Evolutionary conservation across 2,329 filamentous ascomycete genomes (phyloP).

Genomic region (Monascus ruber): DNA sequence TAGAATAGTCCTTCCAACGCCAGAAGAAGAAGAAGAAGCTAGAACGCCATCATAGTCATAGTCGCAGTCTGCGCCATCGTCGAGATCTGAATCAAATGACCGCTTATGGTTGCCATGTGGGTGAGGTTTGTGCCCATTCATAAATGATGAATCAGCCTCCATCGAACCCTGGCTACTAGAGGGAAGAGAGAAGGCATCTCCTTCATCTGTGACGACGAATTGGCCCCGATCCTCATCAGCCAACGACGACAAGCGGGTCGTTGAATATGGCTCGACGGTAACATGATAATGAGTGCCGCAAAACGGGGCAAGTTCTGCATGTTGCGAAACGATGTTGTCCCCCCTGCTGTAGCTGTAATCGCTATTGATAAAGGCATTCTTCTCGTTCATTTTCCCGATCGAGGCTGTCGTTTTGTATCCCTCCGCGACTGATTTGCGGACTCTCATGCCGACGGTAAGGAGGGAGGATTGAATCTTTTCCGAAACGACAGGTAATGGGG

Average conservation of each 20-base stretch:
- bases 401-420: constrained; percentile 66
- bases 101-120: constrained; percentile 26
- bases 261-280: not conserved
- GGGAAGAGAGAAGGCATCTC: constrained; percentile 27
- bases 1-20: constrained; percentile 18
- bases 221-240: constrained; percentile 6
- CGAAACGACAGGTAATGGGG: constrained; percentile 45
- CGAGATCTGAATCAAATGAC: constrained; percentile 25
- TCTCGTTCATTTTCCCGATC: constrained; percentile 12
- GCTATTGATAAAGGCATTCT: constrained; percentile 3
- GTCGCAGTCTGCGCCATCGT: constrained; percentile 19
- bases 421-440: constrained; percentile 85
- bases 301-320: constrained; percentile 28
- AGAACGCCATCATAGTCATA: constrained; percentile 5
- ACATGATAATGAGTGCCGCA: no score
- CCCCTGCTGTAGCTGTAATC: constrained; percentile 29
- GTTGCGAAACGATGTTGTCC: constrained; percentile 71
- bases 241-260: not conserved
- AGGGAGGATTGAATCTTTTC: constrained; percentile 64
- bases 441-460: constrained; percentile 85
- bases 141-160: constrained; percentile 15
- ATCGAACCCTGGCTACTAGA: constrained; percentile 30
- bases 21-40: not conserved
- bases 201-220: constrained; percentile 22
- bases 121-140: constrained; percentile 3